phyloP scores from a whole-genome alignment of 1,284 basidiomycete species.

The Naganishia sp. region DNA sequence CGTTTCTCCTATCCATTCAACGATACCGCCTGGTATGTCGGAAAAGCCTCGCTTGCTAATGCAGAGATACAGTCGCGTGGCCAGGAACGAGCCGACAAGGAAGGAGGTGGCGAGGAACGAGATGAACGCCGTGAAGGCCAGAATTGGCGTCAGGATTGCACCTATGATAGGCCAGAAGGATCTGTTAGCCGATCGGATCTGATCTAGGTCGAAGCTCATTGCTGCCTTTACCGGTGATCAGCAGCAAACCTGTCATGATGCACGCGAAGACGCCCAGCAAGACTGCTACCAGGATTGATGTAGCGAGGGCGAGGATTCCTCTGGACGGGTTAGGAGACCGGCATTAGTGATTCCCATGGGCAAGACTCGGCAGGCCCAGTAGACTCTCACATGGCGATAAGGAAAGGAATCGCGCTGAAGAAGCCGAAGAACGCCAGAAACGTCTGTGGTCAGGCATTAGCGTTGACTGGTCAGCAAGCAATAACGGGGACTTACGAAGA shows the following conservation, averaged over 20 bases:
- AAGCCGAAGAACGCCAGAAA: slow-evolving; percentile 12
- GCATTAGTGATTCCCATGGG: neutral
- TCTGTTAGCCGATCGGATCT: neutral
- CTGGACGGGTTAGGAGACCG: neutral
- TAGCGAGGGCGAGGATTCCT: slow-evolving; percentile 3
- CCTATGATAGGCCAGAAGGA: neutral
- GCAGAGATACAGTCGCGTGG: slow-evolving; percentile 17
- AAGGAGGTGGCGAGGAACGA: slow-evolving; percentile 20
- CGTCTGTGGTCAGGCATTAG: neutral
- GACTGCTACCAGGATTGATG: neutral
- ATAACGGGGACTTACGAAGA: slow-evolving; percentile 7
- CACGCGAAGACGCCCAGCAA: slow-evolving; percentile 1
- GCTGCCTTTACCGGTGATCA: slow-evolving; percentile 6
- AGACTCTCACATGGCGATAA: slow-evolving; percentile 10
- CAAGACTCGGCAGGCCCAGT: neutral
- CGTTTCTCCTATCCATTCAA: slow-evolving; percentile 23
- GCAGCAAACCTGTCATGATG: neutral
- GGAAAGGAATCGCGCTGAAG: slow-evolving; percentile 17
- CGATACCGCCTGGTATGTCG: slow-evolving; percentile 8
- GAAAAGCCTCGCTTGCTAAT: slow-evolving; percentile 16
- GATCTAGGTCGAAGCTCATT: neutral
- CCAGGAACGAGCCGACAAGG: slow-evolving; percentile 15
- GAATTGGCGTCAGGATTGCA: slow-evolving; percentile 17
- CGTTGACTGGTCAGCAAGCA: neutral
- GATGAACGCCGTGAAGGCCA: slow-evolving; percentile 15